Evolutionary conservation across 495 filamentous ascomycete species (phyloP).

Genomic region (Daldinia grandis): DNA sequence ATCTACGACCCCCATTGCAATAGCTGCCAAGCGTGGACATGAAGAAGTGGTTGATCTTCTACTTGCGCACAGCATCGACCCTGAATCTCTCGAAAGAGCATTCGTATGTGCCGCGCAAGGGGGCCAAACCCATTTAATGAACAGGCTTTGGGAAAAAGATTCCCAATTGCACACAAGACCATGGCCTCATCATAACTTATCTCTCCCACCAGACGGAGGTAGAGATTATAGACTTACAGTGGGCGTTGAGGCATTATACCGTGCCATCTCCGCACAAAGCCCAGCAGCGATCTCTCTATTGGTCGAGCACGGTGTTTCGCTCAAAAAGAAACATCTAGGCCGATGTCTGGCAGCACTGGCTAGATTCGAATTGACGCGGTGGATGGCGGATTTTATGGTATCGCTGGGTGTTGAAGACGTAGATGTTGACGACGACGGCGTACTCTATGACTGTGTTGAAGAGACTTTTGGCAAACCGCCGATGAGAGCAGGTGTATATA

Average conservation of each 20-base stretch:
- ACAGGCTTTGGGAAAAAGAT: background rate
- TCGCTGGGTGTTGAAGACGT: background rate
- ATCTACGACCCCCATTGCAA: background rate
- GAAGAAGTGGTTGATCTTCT: constrained; percentile 3
- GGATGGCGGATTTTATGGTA: background rate
- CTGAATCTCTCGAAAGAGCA: background rate
- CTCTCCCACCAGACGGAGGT: background rate
- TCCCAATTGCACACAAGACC: background rate
- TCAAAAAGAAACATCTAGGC: background rate
- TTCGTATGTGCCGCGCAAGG: background rate
- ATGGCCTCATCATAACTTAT: background rate
- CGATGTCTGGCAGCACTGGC: background rate
- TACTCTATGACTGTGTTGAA: background rate
- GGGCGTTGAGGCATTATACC: background rate
- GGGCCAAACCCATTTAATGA: background rate
- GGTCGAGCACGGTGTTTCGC: constrained; percentile 4
- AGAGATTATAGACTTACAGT: background rate
- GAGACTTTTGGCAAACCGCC: background rate
- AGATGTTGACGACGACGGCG: background rate
- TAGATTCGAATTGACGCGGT: background rate
- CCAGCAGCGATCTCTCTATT: background rate
- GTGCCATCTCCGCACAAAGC: background rate
- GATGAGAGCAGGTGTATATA: background rate
- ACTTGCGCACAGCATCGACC: background rate
- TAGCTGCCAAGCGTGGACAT: background rate